Conservation (phyloP, 257 asterid genomes). For the Nicotiana paniculata region DNA sequence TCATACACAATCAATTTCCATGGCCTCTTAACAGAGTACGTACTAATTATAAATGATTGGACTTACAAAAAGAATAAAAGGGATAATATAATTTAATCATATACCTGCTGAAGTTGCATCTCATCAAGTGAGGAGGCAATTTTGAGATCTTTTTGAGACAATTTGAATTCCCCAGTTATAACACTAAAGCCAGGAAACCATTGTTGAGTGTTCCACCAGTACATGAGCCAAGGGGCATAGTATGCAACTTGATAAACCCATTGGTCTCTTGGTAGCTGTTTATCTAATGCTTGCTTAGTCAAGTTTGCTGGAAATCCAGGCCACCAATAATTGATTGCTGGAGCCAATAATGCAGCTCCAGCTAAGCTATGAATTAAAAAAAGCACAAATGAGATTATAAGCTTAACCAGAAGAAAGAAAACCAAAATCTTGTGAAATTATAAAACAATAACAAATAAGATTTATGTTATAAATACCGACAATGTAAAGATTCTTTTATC, state of each 20-base stretch:
- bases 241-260: conserved; percentile 70
- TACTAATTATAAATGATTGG: too few relatives aligned
- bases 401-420: background rate
- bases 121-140: conserved; percentile 21
- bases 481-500: background rate
- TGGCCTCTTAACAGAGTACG: too few relatives aligned
- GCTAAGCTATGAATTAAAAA: conserved; percentile 35
- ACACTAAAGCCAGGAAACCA: conserved; percentile 61
- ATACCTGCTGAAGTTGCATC: conserved; percentile 27
- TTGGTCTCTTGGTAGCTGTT: conserved; percentile 45
- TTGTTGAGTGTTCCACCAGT: conserved; percentile 81
- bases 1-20: too few relatives aligned
- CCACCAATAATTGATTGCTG: conserved; percentile 81
- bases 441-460: too few relatives aligned
- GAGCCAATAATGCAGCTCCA: conserved; percentile 54
- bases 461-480: too few relatives aligned
- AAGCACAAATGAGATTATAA: too few relatives aligned
- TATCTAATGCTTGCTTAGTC: conserved; percentile 39
- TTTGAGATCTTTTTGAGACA: conserved; percentile 40
- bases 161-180: conserved; percentile 37
- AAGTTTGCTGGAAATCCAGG: conserved; percentile 53
- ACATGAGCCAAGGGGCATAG: conserved; percentile 54
- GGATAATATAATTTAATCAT: background rate
- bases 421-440: background rate
- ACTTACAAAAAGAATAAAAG: too few relatives aligned